phyloP scores from a whole-genome alignment of 2,329 filamentous ascomycete species.

The Hypoxylon sp. region DNA sequence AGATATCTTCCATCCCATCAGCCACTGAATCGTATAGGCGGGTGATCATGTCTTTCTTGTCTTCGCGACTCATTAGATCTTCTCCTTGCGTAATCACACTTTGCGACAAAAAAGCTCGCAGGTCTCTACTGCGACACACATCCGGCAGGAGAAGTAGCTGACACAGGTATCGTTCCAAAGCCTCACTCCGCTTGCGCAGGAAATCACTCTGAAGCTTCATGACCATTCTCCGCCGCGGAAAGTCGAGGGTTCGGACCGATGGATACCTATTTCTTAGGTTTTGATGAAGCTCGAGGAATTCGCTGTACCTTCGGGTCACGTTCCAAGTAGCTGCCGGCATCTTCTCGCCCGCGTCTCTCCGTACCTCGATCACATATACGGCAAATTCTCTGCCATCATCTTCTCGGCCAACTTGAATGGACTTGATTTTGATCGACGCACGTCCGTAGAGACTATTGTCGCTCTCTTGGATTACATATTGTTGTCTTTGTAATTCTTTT shows the following conservation, averaged over 20 bases:
- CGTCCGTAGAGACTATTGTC: constrained; percentile 97
- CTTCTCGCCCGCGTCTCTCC: constrained; percentile 89
- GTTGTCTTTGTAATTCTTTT: constrained; percentile 95
- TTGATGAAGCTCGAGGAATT: constrained; percentile 96
- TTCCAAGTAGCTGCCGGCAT: constrained; percentile 97
- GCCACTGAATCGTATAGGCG: constrained; percentile 96
- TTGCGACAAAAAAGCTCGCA: constrained; percentile 92
- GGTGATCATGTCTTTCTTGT: constrained; percentile 88
- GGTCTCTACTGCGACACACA: constrained; percentile 91
- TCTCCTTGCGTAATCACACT: constrained; percentile 78
- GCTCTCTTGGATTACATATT: constrained; percentile 97
- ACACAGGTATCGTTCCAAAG: constrained; percentile 85
- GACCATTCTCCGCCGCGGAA: constrained; percentile 89
- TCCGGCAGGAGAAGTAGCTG: constrained; percentile 88
- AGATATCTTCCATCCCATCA: constrained; percentile 97
- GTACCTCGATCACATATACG: constrained; percentile 92
- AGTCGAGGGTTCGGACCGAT: constrained; percentile 89
- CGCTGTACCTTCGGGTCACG: constrained; percentile 92
- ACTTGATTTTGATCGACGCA: constrained; percentile 89
- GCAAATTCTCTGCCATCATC: constrained; percentile 94
- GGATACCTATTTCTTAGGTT: constrained; percentile 85
- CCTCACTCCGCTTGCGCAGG: constrained; percentile 84
- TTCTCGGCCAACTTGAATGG: constrained; percentile 90
- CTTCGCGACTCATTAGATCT: constrained; percentile 67
- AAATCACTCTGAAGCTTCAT: constrained; percentile 98